Conservation (phyloP, 2,329 filamentous ascomycete genomes). For the Penicillium sp. region DNA sequence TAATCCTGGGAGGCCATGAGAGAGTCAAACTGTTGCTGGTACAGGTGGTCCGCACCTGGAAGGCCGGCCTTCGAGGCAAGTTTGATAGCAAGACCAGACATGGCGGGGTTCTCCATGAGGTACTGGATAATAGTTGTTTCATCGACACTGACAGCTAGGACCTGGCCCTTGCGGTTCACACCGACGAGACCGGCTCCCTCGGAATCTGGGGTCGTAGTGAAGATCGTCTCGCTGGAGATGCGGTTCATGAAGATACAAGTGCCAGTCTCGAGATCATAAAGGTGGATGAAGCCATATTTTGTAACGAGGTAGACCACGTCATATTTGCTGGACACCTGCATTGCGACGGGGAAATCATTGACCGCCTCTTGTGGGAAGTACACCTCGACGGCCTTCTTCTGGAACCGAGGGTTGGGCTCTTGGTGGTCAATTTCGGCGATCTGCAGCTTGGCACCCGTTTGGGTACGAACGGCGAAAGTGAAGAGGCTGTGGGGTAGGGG, state of each 20-base stretch:
- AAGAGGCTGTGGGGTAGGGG: conserved; percentile 92
- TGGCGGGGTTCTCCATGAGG: conserved; percentile 92
- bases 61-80: conserved; percentile 91
- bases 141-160: conserved; percentile 89
- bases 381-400: conserved; percentile 95
- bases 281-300: conserved; percentile 98
- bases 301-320: conserved; percentile 96
- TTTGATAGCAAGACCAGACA: conserved; percentile 90
- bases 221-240: conserved; percentile 98
- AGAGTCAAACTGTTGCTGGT: conserved; percentile 88
- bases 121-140: conserved; percentile 91
- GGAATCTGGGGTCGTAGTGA: conserved; percentile 82
- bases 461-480: conserved; percentile 89
- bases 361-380: conserved; percentile 95
- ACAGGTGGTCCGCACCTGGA: conserved; percentile 89
- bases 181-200: conserved; percentile 86
- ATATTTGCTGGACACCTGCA: conserved; percentile 96
- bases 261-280: conserved; percentile 95
- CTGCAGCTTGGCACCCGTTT: conserved; percentile 89
- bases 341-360: conserved; percentile 96
- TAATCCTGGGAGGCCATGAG: conserved; percentile 78
- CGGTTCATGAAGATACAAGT: conserved; percentile 99
- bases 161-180: conserved; percentile 97
- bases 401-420: conserved; percentile 81
- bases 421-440: conserved; percentile 96